Evolutionary conservation across 768 basidiomycete genomes (phyloP).

Genomic region (Kwoniella pini): DNA sequence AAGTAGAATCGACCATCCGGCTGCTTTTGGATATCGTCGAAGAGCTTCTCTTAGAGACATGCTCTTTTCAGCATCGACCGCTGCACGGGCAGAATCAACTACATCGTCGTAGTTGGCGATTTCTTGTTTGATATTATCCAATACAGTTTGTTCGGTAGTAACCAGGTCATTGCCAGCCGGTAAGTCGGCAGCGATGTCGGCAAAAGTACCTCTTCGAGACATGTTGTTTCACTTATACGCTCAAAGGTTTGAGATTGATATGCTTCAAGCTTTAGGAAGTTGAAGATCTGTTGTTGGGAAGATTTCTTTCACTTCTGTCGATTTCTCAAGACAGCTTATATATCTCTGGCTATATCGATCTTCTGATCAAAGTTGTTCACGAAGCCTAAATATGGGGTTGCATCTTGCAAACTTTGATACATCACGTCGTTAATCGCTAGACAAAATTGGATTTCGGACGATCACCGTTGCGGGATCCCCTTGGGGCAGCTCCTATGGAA

Average conservation of each 20-base stretch:
- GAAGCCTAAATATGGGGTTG: too few relatives aligned
- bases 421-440: background rate
- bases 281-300: too few relatives aligned
- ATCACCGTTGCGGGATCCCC: slow-evolving; percentile 1
- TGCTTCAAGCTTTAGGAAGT: background rate
- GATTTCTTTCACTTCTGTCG: too few relatives aligned
- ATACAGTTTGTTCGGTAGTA: slow-evolving; percentile 17
- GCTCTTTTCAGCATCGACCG: slow-evolving; percentile 2
- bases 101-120: slow-evolving; percentile 13
- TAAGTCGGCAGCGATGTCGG: background rate
- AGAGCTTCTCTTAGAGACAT: slow-evolving; percentile 15
- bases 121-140: slow-evolving; percentile 13
- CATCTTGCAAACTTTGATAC: background rate
- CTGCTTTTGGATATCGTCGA: slow-evolving; percentile 12
- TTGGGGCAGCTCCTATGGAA: background rate
- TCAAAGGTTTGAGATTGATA: background rate
- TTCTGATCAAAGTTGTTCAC: too few relatives aligned
- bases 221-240: background rate
- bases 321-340: too few relatives aligned
- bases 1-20: slow-evolving; percentile 15
- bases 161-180: slow-evolving; percentile 7
- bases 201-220: background rate
- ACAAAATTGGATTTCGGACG: background rate
- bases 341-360: too few relatives aligned
- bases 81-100: slow-evolving; percentile 3